Conservation (phyloP, 495 filamentous ascomycete genomes). For the Hyaloscypha bicolor region DNA sequence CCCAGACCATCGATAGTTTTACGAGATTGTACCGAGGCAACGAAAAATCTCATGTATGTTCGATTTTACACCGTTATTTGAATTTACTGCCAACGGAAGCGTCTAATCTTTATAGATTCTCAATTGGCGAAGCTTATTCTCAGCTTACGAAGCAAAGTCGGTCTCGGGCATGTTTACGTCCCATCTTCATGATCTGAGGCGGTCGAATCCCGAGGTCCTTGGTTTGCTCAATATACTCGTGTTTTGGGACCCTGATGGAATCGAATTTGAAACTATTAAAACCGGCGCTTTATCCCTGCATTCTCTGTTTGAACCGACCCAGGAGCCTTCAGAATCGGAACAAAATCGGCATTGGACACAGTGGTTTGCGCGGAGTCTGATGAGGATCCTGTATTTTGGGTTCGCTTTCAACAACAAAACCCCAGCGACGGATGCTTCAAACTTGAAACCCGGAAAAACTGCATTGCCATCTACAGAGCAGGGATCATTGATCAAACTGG, state of each 20-base stretch:
- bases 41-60: neutral
- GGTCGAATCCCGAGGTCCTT: neutral
- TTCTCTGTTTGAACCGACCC: neutral
- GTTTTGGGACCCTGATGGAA: neutral
- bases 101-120: constrained; percentile 1
- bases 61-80: neutral
- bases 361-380: neutral
- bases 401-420: neutral
- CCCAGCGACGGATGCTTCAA: neutral
- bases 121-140: neutral
- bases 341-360: neutral
- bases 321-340: neutral
- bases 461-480: neutral
- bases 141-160: constrained; percentile 2
- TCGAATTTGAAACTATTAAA: neutral
- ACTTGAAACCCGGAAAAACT: neutral
- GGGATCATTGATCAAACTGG: neutral
- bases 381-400: neutral
- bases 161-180: neutral
- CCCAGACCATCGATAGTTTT: neutral
- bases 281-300: neutral
- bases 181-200: neutral
- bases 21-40: neutral
- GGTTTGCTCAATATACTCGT: neutral
- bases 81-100: neutral